phyloP scores from a whole-genome alignment of 805 yeast species.

The Teunomyces aglyptinius region DNA sequence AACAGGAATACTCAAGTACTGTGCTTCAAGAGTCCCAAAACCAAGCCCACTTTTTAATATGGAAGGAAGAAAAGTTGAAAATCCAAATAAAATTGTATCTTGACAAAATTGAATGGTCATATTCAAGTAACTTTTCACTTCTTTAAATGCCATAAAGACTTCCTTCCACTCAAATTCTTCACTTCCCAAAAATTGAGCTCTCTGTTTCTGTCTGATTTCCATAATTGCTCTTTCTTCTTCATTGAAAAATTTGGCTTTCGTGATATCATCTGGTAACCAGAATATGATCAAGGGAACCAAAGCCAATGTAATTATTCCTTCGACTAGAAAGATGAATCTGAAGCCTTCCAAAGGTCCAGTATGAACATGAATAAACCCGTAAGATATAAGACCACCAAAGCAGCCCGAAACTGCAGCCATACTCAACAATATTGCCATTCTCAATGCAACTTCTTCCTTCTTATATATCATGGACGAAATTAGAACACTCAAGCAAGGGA shows the following conservation, averaged over 20 bases:
- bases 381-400: conserved; percentile 54
- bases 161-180: conserved; percentile 28
- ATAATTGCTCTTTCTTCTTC: conserved; percentile 38
- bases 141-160: conserved; percentile 31
- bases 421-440: conserved; percentile 39
- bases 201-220: conserved; percentile 30
- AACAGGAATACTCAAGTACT: conserved; percentile 41
- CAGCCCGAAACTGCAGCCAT: conserved; percentile 56
- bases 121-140: conserved; percentile 34
- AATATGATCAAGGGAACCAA: conserved; percentile 33
- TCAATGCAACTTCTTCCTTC: conserved; percentile 14
- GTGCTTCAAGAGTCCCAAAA: conserved; percentile 26
- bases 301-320: conserved; percentile 42
- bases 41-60: conserved; percentile 33
- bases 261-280: conserved; percentile 40
- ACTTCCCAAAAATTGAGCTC: conserved; percentile 35
- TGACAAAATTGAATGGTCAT: conserved; percentile 45
- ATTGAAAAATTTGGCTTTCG: conserved; percentile 38
- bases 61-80: conserved; percentile 40
- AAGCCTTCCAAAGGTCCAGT: conserved; percentile 39
- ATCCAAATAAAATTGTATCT: conserved; percentile 43
- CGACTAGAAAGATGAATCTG: conserved; percentile 52
- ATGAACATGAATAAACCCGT: conserved; percentile 36
- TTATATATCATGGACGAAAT: conserved; percentile 30
- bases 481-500: conserved; percentile 48